phyloP scores from a whole-genome alignment of 1,139 yeast species.

The Kodamaea sp. region DNA sequence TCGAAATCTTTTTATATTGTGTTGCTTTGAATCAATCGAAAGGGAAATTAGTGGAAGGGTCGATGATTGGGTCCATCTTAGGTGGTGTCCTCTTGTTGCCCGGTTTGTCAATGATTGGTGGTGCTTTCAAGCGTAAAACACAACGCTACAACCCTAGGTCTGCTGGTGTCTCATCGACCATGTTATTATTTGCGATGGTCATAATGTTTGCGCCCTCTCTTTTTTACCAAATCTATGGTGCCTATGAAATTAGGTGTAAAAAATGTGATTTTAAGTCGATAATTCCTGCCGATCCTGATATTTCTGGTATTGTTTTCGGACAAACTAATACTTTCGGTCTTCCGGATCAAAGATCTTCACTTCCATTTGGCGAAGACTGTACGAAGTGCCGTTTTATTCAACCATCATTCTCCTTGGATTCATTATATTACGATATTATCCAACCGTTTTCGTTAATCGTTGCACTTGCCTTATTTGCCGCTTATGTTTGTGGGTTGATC shows the following conservation, averaged over 20 bases:
- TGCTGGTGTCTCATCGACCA: slow-evolving; percentile 96
- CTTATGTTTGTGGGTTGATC: slow-evolving; percentile 87
- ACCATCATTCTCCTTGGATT: slow-evolving; percentile 64
- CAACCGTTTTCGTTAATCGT: slow-evolving; percentile 82
- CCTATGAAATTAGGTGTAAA: slow-evolving; percentile 73
- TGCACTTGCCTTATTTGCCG: slow-evolving; percentile 74
- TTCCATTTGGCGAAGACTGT: slow-evolving; percentile 38
- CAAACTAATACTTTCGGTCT: neutral
- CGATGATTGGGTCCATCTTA: slow-evolving; percentile 90
- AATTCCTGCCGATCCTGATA: neutral
- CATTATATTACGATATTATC: slow-evolving; percentile 61
- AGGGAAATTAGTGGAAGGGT: slow-evolving; percentile 91
- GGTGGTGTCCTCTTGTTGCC: slow-evolving; percentile 92
- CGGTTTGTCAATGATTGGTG: slow-evolving; percentile 96
- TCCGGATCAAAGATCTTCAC: neutral
- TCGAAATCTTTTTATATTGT: slow-evolving; percentile 87
- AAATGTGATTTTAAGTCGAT: slow-evolving; percentile 31
- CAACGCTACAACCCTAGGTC: slow-evolving; percentile 94
- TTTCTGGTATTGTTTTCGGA: neutral
- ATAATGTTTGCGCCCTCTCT: slow-evolving; percentile 94
- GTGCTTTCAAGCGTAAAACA: slow-evolving; percentile 86
- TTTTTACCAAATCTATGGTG: slow-evolving; percentile 86
- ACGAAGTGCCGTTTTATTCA: slow-evolving; percentile 76
- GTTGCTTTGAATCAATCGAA: slow-evolving; percentile 85
- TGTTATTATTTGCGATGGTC: slow-evolving; percentile 85